phyloP scores from a whole-genome alignment of 768 basidiomycete genomes.

The Calocera viscosa region DNA sequence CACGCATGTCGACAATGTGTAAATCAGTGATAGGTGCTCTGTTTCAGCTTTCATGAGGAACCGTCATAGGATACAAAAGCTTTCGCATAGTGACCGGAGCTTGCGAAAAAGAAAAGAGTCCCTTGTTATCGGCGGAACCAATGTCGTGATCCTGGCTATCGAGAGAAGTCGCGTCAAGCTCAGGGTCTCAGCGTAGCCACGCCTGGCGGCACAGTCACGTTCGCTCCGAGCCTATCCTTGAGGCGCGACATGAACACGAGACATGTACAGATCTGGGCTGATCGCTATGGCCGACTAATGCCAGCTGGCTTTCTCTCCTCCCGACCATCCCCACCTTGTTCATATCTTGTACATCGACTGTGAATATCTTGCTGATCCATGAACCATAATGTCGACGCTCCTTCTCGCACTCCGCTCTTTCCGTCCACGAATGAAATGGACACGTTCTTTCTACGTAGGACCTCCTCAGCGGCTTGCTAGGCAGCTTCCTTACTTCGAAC shows the following conservation, averaged over 20 bases:
- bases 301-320: background rate
- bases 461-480: background rate
- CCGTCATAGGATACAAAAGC: background rate
- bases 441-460: conserved; percentile 4
- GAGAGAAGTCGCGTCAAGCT: background rate
- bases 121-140: too few species aligned
- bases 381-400: background rate
- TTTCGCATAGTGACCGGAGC: too few species aligned
- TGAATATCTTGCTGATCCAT: background rate
- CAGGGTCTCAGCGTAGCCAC: background rate
- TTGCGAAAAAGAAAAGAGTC: too few species aligned
- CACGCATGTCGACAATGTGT: background rate
- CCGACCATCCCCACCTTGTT: background rate
- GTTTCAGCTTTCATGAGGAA: background rate
- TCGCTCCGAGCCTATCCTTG: background rate
- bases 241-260: background rate
- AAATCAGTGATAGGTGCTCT: background rate
- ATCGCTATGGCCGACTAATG: background rate
- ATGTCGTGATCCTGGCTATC: too few species aligned
- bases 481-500: background rate
- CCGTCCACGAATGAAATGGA: background rate
- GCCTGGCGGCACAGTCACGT: background rate
- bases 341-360: background rate
- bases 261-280: background rate
- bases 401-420: conserved; percentile 6